Conservation (phyloP, 176 grass and related monocot species). For the sorghum (Sorghum bicolor) region Sorghum_bicolor_NCBIv3 NC_012871.2:22628001-22628500, state of each 20-base stretch:
- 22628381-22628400: background rate
- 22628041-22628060: background rate
- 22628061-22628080: background rate
- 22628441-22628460: background rate
- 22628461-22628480: background rate
- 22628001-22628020: background rate
- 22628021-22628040: background rate
- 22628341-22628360: background rate
- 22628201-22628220: background rate
- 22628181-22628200: background rate
- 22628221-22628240: background rate
- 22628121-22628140: background rate
- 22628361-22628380: background rate
- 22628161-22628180: background rate
- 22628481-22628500: background rate
- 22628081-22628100: background rate
- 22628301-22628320: background rate
- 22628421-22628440: background rate
- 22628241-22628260: background rate
- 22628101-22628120: background rate
- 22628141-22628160: background rate
- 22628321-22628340: background rate
- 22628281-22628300: background rate
- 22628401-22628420: background rate
- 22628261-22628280: background rate